phyloP scores from a whole-genome alignment of 2,329 filamentous ascomycete species.

The Cryphonectria radicalis region DNA sequence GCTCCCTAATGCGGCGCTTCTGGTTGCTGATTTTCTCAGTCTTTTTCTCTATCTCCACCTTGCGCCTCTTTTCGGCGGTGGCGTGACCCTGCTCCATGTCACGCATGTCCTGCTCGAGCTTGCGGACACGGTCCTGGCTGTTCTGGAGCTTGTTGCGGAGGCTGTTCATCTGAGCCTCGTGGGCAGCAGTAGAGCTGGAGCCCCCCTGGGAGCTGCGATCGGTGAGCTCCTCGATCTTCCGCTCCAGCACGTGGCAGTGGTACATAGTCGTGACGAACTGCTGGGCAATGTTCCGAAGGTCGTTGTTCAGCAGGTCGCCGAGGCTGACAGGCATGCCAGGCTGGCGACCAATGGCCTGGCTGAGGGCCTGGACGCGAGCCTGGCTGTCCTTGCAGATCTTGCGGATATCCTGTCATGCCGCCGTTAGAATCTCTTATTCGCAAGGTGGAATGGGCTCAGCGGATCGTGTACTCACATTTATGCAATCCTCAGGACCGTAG shows the following conservation, averaged over 20 bases:
- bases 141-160: slow-evolving; percentile 18
- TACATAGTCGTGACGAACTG: slow-evolving; percentile 22
- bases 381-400: slow-evolving; percentile 18
- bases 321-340: slow-evolving; percentile 24
- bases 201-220: slow-evolving; percentile 1
- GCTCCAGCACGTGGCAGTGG: slow-evolving; percentile 20
- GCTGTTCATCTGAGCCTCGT: slow-evolving; percentile 20
- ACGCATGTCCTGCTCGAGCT: background rate
- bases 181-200: slow-evolving; percentile 2
- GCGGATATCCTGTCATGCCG: slow-evolving; percentile 19
- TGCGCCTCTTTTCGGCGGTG: slow-evolving; percentile 21
- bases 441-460: background rate
- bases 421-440: background rate
- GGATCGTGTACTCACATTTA: slow-evolving; percentile 17
- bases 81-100: slow-evolving; percentile 7
- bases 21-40: slow-evolving; percentile 28
- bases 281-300: slow-evolving; percentile 21
- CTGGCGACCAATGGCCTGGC: slow-evolving; percentile 23
- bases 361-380: slow-evolving; percentile 13
- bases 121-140: slow-evolving; percentile 13
- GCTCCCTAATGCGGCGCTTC: slow-evolving; percentile 30
- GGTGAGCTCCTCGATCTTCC: slow-evolving; percentile 15
- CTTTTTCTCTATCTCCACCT: slow-evolving; percentile 22
- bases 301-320: slow-evolving; percentile 21
- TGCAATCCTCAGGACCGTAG: background rate